Evolutionary conservation across 2,329 filamentous ascomycete genomes (phyloP).

Genomic region (Phialemoniopsis sp.): DNA sequence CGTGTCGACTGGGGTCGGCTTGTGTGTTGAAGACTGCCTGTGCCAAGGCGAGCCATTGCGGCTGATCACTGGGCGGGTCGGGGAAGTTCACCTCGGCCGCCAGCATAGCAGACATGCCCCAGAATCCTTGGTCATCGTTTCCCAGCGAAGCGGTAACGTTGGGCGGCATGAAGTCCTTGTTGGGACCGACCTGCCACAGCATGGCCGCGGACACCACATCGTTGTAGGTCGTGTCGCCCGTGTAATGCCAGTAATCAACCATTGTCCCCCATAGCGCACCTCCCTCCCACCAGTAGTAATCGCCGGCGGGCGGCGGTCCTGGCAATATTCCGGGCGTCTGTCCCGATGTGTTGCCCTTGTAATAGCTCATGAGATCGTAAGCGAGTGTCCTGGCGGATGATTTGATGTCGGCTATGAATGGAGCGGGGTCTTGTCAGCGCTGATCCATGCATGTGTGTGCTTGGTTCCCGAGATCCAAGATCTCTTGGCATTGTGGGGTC

Average conservation of each 20-base stretch:
- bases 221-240: conserved; percentile 47
- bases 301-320: conserved; percentile 20
- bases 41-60: conserved; percentile 50
- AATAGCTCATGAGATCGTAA: conserved; percentile 21
- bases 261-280: conserved; percentile 24
- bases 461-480: background rate
- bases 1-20: conserved; percentile 46
- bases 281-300: conserved; percentile 30
- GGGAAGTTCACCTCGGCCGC: conserved; percentile 52
- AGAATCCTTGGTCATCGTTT: conserved; percentile 59
- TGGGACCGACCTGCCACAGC: conserved; percentile 39
- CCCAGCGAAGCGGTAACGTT: conserved; percentile 40
- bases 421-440: background rate
- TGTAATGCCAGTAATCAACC: conserved; percentile 34
- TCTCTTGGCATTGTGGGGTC: no score
- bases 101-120: conserved; percentile 52
- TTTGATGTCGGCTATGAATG: conserved; percentile 12
- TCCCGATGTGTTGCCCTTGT: conserved; percentile 22
- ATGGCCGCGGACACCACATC: conserved; percentile 37
- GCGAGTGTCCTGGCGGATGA: conserved; percentile 15
- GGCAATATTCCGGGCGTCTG: conserved; percentile 22
- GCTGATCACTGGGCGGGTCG: conserved; percentile 30
- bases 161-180: conserved; percentile 43
- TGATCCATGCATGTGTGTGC: background rate
- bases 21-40: conserved; percentile 54